phyloP scores from a whole-genome alignment of 371 early-diverging fungal genomes.

The Polyrhizophydium stewartii region DNA sequence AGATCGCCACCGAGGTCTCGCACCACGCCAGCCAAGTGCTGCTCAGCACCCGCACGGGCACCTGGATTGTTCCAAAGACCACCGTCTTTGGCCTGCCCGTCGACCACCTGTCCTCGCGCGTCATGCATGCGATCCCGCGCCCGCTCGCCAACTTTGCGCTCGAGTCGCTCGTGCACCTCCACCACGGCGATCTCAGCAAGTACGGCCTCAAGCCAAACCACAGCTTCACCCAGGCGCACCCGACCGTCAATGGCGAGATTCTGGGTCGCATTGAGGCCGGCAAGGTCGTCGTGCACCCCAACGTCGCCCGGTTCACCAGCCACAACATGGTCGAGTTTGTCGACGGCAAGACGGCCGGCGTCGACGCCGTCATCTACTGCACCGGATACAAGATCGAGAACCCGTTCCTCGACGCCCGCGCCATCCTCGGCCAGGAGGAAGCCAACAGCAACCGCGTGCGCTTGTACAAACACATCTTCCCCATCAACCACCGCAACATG shows the following conservation, averaged over 20 bases:
- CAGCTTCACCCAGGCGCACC: constrained; percentile 27
- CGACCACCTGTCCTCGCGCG: constrained; percentile 38
- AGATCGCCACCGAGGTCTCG: constrained; percentile 49
- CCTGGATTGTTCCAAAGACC: constrained; percentile 36
- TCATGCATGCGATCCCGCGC: constrained; percentile 19
- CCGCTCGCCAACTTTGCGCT: constrained; percentile 18
- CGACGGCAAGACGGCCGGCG: constrained; percentile 48
- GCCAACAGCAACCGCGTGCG: constrained; percentile 23
- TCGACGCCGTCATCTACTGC: constrained; percentile 60
- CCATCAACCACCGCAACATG: constrained; percentile 37
- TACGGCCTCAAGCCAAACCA: constrained; percentile 30
- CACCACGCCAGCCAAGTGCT: constrained; percentile 43
- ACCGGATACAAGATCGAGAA: constrained; percentile 58
- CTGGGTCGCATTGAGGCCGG: constrained; percentile 44
- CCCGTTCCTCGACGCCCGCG: constrained; percentile 45
- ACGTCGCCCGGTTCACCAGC: constrained; percentile 25
- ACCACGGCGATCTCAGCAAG: constrained; percentile 23
- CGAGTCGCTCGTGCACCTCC: constrained; percentile 19
- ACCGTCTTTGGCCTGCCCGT: constrained; percentile 39
- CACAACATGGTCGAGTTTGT: constrained; percentile 41
- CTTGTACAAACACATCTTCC: constrained; percentile 39
- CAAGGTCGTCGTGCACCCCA: constrained; percentile 37
- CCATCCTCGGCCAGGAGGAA: constrained; percentile 30
- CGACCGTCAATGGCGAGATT: constrained; percentile 40
- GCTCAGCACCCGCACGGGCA: constrained; percentile 36